Percentiles rank a stretch among this genome's conserved stretches.
Evolutionary conservation across 176 grass and related monocot genomes (phyloP).

Genomic region (Cenchrus purpureus): DNA sequence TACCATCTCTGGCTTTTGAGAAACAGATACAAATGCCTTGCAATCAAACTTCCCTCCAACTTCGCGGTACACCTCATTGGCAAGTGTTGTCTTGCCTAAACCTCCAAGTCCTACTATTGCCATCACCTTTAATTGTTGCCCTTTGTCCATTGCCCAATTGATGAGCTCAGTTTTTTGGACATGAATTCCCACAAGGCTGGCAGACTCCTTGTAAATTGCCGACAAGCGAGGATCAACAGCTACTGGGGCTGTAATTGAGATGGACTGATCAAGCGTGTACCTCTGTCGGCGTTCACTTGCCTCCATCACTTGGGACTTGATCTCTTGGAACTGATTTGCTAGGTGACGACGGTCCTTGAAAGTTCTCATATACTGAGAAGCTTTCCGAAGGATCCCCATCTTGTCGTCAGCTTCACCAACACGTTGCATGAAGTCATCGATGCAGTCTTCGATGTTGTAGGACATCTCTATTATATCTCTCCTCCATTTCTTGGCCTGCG

Average conservation of each 20-base stretch:
- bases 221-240: not conserved
- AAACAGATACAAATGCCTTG: not conserved
- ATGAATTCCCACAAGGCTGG: not conserved
- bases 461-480: slow-evolving; percentile 6
- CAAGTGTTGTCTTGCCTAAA: slow-evolving; percentile 24
- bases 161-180: not conserved
- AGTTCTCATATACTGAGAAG: rapidly evolving
- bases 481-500: not conserved
- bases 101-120: slow-evolving; percentile 15
- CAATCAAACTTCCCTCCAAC: not conserved
- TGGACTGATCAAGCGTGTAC: not conserved
- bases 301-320: not conserved
- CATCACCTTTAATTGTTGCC: not conserved
- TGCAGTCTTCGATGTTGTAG: slow-evolving; percentile 5
- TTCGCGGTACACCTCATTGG: not conserved
- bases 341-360: not conserved
- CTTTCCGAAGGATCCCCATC: not conserved
- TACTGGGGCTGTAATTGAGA: not conserved
- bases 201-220: not conserved
- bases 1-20: not conserved
- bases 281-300: not conserved
- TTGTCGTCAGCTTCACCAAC: not conserved
- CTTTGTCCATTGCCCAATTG: not conserved
- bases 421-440: not conserved
- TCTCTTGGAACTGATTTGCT: not conserved